Evolutionary conservation across 108 stramenopile species (phyloP), one percentile per base, ranked within the genome.

Genomic region (Conticribra weissflogii): DNA sequence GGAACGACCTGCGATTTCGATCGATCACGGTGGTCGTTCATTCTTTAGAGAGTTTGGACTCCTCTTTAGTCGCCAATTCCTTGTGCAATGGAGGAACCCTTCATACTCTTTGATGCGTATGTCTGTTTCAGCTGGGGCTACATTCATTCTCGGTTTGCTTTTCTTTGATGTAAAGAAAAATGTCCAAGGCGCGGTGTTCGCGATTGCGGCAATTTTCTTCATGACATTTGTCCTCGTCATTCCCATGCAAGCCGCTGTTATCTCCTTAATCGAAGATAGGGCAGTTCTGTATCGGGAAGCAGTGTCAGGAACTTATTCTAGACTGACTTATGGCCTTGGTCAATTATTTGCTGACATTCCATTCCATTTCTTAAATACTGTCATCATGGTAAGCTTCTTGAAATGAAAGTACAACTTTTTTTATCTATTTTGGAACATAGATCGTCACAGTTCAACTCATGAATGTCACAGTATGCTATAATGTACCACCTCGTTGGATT

Each of bases 251-350:
- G 66, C 71, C 14, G 60, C 81, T 7, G 81, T 82, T 0, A 63
- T 82, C 32, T 78, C 82, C 16, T 47, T 79, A n/a, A 55, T 83
- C 17, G 72, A 79, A 24, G 82, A 83, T 36, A 32, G 82, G 22
- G 70, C 82, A 14, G 81, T 83, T 2, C 62, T 83, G 1, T 83
- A 83, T 52, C 50, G 82, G 5, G 82, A 83, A 41, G 62, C 78
- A 28, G 73, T 75, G 2, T 56, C 52, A 24, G 82, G 82, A 57
- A 64, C 61, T 21, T 83, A 83, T 45, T 64, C 72, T 21, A 53
- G 78, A 8, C 27, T 79, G 14, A 30, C 72, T 0, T 83, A 83
- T 50, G 82, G 78, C 2, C 47, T 83, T 12, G 82, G 76, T 1
- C 72, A 73, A 53, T 50, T 81, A 2, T 15, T 74, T 72, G 79